phyloP scores from a whole-genome alignment of 768 basidiomycete genomes.

The Suillus paluster region DNA sequence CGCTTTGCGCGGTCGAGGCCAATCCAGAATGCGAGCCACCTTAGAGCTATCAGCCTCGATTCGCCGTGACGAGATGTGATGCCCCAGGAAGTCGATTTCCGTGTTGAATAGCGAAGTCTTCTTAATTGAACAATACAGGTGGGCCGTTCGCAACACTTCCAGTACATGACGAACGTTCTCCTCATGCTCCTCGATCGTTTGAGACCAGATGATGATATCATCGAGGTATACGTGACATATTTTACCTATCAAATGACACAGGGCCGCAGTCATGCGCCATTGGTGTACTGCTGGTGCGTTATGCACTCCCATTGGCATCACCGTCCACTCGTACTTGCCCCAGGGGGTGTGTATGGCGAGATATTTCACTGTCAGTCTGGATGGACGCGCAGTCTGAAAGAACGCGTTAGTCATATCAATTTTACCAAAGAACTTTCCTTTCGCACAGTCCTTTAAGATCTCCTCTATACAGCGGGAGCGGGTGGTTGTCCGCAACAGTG shows the following conservation, averaged over 20 bases:
- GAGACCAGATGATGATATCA: conserved; percentile 36
- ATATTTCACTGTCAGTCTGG: conserved; percentile 30
- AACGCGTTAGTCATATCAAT: conserved; percentile 49
- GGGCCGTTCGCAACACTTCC: conserved; percentile 5
- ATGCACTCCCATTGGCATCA: conserved; percentile 15
- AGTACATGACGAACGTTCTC: conserved; percentile 20
- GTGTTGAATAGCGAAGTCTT: conserved; percentile 31
- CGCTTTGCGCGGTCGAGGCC: conserved; percentile 30
- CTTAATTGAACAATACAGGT: conserved; percentile 30
- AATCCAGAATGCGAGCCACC: conserved; percentile 25
- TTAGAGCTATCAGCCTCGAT: conserved; percentile 24
- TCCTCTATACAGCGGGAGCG: conserved; percentile 21
- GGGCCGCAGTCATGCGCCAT: conserved; percentile 12
- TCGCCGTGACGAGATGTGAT: conserved; percentile 33
- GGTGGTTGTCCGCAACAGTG: conserved; percentile 22
- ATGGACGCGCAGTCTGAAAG: conserved; percentile 40
- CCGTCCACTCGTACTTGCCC: conserved; percentile 43
- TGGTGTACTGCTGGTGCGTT: conserved; percentile 28
- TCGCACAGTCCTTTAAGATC: conserved; percentile 27
- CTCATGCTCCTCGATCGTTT: conserved; percentile 25
- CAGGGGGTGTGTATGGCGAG: conserved; percentile 44
- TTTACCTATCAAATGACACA: conserved; percentile 19
- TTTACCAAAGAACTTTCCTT: conserved; percentile 39
- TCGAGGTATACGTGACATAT: conserved; percentile 20
- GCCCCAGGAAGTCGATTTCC: conserved; percentile 8